A percentile compares a stretch with the other conserved stretches of the same genome.
Conservation (phyloP, 768 basidiomycete genomes). For the Chalciporus chontae region DNA sequence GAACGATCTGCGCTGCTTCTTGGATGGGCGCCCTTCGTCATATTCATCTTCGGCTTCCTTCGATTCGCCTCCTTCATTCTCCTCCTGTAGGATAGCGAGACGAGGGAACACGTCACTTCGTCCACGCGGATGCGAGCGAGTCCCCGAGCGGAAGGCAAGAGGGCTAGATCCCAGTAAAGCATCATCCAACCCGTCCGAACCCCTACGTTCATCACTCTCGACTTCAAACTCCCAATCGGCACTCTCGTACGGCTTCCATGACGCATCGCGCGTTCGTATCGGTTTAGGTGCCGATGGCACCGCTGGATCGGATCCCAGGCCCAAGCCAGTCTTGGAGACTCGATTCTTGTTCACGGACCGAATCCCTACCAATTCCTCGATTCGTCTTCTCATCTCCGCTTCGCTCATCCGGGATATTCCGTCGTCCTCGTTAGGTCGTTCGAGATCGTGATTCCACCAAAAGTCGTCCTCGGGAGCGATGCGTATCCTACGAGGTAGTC, state of each 20-base stretch:
- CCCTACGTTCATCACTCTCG: slow-evolving; percentile 8
- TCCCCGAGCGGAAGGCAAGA: slow-evolving; percentile 20
- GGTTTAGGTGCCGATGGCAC: slow-evolving; percentile 33
- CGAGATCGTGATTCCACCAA: slow-evolving; percentile 7
- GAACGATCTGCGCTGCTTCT: slow-evolving; percentile 18
- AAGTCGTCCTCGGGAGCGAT: slow-evolving; percentile 42
- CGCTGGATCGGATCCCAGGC: slow-evolving; percentile 7
- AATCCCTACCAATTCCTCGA: slow-evolving; percentile 64
- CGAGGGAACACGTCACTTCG: slow-evolving; percentile 2
- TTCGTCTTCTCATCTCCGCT: slow-evolving; percentile 45
- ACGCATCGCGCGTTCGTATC: slow-evolving; percentile 19
- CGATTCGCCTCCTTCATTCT: slow-evolving; percentile 20
- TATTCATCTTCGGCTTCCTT: slow-evolving; percentile 8
- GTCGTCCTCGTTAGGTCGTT: slow-evolving; percentile 2
- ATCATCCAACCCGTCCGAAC: slow-evolving; percentile 15
- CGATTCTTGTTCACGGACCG: slow-evolving; percentile 32
- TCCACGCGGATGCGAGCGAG: slow-evolving; percentile 4
- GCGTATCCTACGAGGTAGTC: slow-evolving; percentile 48
- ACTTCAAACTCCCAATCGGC: slow-evolving; percentile 26
- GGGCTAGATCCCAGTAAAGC: slow-evolving; percentile 23
- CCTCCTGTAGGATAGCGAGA: slow-evolving; percentile 28
- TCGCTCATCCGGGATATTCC: slow-evolving; percentile 31
- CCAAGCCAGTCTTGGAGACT: slow-evolving; percentile 24
- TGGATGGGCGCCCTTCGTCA: slow-evolving; percentile 14
- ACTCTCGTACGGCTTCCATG: slow-evolving; percentile 17